Conservation (phyloP, 148 eudicot genomes). For the Drosera capensis region DNA sequence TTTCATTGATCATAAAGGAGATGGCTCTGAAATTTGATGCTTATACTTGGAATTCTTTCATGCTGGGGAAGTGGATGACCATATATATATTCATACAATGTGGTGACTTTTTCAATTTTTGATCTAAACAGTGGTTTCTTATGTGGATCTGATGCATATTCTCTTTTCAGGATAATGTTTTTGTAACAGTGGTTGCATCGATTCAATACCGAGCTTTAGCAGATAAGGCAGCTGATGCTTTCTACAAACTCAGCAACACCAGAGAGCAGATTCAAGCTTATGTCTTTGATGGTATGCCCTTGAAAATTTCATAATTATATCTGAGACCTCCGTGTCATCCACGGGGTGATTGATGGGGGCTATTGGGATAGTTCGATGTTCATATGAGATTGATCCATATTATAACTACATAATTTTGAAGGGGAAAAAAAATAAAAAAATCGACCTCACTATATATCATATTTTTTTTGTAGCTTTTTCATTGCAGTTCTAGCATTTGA, state of each 20-base stretch:
- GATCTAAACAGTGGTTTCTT: background rate
- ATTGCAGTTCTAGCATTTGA: no score
- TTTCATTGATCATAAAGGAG: no score
- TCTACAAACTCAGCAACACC: slow-evolving; percentile 52
- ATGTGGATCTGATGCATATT: background rate
- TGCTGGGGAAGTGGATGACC: no score
- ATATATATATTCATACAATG: no score
- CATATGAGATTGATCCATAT: background rate
- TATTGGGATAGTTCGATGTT: background rate
- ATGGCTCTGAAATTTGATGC: no score
- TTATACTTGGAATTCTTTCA: no score
- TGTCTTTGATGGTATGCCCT: slow-evolving; percentile 44
- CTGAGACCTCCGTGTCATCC: background rate
- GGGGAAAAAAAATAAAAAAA: no score
- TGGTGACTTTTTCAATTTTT: background rate
- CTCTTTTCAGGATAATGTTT: slow-evolving; percentile 47
- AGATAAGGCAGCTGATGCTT: no score
- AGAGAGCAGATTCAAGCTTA: slow-evolving; percentile 54
- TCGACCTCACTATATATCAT: no score
- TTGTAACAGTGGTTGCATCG: slow-evolving; percentile 57
- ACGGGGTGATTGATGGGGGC: background rate
- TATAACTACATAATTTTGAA: no score
- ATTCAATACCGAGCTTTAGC: slow-evolving; percentile 51
- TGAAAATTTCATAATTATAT: background rate
- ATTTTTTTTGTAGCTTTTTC: no score